Base-by-base conservation (phyloP, 176 grass and related monocot genomes). In the Eleusine indica region DNA sequence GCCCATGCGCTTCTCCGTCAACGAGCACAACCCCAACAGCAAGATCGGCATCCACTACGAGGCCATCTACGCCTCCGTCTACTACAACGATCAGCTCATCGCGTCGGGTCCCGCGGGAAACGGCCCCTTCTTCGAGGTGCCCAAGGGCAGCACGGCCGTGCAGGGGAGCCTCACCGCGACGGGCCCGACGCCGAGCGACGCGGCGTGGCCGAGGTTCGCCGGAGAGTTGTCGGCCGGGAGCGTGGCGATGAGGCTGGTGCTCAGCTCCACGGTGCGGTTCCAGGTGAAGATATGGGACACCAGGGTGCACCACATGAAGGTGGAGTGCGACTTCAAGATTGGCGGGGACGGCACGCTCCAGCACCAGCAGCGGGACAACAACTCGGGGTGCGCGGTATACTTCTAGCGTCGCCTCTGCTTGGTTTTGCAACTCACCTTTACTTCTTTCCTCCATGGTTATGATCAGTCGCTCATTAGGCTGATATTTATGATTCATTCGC, bases 241-340 rank as follows among this genome's bases (percentile, higher is more conserved):
- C 56, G 64, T 93, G n/a, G 52, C 1, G 32, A 29, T 98, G 54
- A 53, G 83, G 63, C 68, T 98, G 32, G 21, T 73, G 83, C 87
- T 98, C 46, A 95, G 46, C 51, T 93, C 96, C 30, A 86, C 74
- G 44, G 74, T 91, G 46, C 71, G 66, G 75, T 98, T 98, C 89
- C 70, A 90, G 79, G 87, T 90, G 77, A 90, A 83, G 85, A 2
- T 84, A 21, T 98, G 95, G 95, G 95, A 98, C 85, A 93, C 82
- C 12, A 78, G 48, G 68, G 37, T 48, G 37, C 96, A 98, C 82
- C 85, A 68, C 64, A 54, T 95, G 73, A 91, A 95, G 56, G 93
- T 82, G 11, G 67, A 84, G 8, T 98, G 96, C 68, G 66, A 82
- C 66, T 21, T 93, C 29, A 79, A 0, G 0, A 46, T 53, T 8